Conservation (phyloP, 148 eudicot genomes). For the Silene latifolia region DNA sequence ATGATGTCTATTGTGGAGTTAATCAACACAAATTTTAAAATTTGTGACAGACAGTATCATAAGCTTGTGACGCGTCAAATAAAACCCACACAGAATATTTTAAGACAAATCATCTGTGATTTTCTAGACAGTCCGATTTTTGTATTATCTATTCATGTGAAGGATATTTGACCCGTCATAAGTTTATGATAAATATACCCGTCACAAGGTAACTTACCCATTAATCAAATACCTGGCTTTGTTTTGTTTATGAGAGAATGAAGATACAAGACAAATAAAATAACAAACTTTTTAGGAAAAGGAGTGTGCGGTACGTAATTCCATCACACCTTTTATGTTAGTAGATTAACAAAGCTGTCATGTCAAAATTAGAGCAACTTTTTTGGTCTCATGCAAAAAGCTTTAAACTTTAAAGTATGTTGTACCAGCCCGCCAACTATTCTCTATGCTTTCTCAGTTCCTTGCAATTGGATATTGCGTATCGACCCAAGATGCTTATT, state of each 20-base stretch:
- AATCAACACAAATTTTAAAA: no score
- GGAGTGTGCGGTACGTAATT: constrained; percentile 70
- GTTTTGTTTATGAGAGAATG: constrained; percentile 5
- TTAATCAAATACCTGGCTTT: background rate
- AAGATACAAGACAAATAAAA: constrained; percentile 35
- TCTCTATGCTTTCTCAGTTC: constrained; percentile 20
- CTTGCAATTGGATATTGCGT: constrained; percentile 31
- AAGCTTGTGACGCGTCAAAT: no score
- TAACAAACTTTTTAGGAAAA: constrained; percentile 61
- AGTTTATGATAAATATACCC: no score
- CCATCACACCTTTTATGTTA: constrained; percentile 39
- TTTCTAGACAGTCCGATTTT: no score
- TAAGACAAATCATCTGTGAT: no score
- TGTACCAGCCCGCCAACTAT: constrained; percentile 26
- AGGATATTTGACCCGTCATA: no score
- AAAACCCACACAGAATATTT: no score
- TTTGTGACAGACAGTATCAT: no score
- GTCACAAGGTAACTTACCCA: no score
- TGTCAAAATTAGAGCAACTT: constrained; percentile 75
- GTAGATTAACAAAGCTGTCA: constrained; percentile 36
- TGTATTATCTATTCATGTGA: no score
- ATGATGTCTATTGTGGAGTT: no score
- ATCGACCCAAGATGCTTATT: constrained; percentile 50
- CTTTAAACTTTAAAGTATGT: constrained; percentile 43
- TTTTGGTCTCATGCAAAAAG: constrained; percentile 32